phyloP scores from a whole-genome alignment of 148 eudicot genomes.

The Camellia japonica region DNA sequence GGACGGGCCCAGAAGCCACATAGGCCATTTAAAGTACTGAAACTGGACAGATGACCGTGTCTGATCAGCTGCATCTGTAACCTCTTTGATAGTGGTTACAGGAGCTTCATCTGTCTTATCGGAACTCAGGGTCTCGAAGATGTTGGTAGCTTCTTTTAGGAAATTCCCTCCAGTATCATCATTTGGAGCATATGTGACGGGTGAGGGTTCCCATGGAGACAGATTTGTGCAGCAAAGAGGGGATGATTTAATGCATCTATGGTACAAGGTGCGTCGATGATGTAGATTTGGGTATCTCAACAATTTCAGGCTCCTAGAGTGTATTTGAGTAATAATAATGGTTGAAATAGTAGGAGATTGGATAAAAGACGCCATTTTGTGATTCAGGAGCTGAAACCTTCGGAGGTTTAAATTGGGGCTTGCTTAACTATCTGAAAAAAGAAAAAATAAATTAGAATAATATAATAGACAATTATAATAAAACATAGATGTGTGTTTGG shows the following conservation, averaged over 20 bases:
- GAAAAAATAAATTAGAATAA: background rate
- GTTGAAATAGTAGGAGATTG: conserved; percentile 20
- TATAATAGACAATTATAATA: background rate
- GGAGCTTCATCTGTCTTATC: conserved; percentile 34
- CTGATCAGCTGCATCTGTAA: conserved; percentile 23
- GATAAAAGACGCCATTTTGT: conserved; percentile 26
- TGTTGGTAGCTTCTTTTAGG: conserved; percentile 39
- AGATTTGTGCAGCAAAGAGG: conserved; percentile 46
- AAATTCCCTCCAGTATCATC: conserved; percentile 47
- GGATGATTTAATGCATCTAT: conserved; percentile 19
- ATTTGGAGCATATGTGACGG: conserved; percentile 52
- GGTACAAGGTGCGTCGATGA: conserved; percentile 20
- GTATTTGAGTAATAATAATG: conserved; percentile 1
- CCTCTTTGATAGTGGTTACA: conserved; percentile 28
- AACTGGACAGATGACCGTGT: conserved; percentile 28
- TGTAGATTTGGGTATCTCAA: conserved; percentile 24
- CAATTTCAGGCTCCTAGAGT: conserved; percentile 17
- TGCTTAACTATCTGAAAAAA: background rate
- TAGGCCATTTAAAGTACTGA: conserved; percentile 65
- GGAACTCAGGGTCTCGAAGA: conserved; percentile 58
- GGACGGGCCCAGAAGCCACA: conserved; percentile 90
- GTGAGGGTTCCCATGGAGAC: conserved; percentile 77
- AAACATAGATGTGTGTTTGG: background rate
- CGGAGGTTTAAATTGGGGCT: background rate
- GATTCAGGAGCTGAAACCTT: background rate